Base-by-base conservation (phyloP, 495 filamentous ascomycete species). In the Glonium stellatum region DNA sequence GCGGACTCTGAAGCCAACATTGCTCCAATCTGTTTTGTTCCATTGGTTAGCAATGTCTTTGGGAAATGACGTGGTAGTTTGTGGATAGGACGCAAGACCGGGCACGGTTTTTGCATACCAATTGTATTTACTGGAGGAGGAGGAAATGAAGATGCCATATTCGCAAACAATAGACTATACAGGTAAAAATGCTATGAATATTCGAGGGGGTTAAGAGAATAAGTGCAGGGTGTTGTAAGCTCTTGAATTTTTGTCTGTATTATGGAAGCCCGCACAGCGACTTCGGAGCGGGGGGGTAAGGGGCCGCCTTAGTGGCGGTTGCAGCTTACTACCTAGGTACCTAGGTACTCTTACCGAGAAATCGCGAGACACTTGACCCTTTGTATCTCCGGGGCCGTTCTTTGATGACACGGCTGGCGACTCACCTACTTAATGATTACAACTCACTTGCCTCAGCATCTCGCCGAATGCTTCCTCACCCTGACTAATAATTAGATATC, bases 1-100 rank as follows among this genome's bases (percentile, higher is more conserved):
- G 50, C 90, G 88, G 56, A 96, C 85, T 69, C 82, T 82, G 77
- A 97, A 97, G 58, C 92, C 92, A 47, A 97, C 80, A 70, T 96
- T 84, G 65, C 77, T 79, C 92, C 92, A 97, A 80, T 96, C 90
- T 79, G 73, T 64, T 8, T 23, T 15, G 31, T 25, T 22, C 15
- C 9, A 51, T 18, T 27, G 48, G 48, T 51, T 23, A 51, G 48
- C 19, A 51, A 23, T 25, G 25, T 25, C 25, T 18, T 66, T 36
- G 57, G 35, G 56, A 6, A 34, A 58, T 21, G 27, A 34, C 13
- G 11, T 35, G 39, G 54, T 31, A 34, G 44, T 50, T 56, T 37
- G 46, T 22, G 15, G 46, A n/a, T 31, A 18, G 22, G 18, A 25
- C 42, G 8, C n/a, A 15, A 22, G 48, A 22, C 13, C 19, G 53